A percentile compares a stretch with the other conserved stretches of the same genome.
Evolutionary conservation across 805 yeast species (phyloP).

Genomic region (Saturnispora gosingensis): DNA sequence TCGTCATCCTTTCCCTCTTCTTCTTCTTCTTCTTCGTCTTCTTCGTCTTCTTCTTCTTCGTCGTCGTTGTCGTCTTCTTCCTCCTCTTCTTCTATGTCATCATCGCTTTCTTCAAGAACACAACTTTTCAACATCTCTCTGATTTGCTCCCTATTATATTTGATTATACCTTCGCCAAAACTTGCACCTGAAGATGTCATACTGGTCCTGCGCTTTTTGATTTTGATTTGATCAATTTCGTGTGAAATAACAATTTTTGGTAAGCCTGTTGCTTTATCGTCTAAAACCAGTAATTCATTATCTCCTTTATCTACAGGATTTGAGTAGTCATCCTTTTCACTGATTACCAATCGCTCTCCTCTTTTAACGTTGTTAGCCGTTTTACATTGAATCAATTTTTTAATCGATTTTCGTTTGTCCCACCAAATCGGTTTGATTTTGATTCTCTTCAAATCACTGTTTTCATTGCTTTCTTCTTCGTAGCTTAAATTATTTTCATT

Average conservation of each 20-base stretch:
- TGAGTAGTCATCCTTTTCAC: conserved; percentile 9
- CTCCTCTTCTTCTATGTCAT: conserved; percentile 5
- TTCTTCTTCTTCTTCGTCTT: too few relatives aligned
- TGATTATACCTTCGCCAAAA: conserved; percentile 29
- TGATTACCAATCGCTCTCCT: conserved; percentile 4
- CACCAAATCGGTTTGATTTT: conserved; percentile 18
- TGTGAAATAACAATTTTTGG: conserved; percentile 12
- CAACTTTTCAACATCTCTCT: conserved; percentile 24
- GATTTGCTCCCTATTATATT: conserved; percentile 26
- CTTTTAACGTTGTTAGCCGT: conserved; percentile 7
- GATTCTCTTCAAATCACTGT: not conserved
- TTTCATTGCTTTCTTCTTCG: conserved; percentile 10
- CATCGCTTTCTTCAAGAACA: conserved; percentile 12
- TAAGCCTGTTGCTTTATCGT: conserved; percentile 4
- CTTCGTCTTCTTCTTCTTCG: not conserved
- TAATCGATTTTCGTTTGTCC: conserved; percentile 14
- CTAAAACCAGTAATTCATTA: conserved; percentile 10
- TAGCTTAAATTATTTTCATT: not conserved
- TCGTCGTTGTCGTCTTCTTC: conserved; percentile 2
- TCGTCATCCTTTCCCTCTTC: not conserved
- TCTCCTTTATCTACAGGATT: conserved; percentile 13
- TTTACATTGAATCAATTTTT: conserved; percentile 18
- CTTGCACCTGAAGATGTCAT: conserved; percentile 30
- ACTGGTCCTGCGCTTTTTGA: conserved; percentile 15
- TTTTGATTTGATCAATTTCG: not conserved